Evolutionary conservation across 805 yeast species (phyloP).

Genomic region (Myxozyma vanderwaltii): DNA sequence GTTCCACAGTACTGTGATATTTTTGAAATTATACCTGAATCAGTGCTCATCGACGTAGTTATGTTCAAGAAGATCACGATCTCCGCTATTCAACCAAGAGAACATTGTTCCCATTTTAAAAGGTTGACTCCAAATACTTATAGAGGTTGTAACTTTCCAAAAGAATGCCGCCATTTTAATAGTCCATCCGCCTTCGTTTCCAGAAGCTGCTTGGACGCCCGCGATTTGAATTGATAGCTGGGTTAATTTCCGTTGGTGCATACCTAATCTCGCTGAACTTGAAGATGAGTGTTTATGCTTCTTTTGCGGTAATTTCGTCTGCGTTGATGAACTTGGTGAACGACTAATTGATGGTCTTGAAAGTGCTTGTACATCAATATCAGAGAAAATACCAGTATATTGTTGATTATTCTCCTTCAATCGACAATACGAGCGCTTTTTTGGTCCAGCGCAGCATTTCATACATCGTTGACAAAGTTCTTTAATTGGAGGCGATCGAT

Average conservation of each 20-base stretch:
- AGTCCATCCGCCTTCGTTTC: constrained; percentile 1
- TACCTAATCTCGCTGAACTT: neutral
- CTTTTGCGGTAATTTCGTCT: neutral
- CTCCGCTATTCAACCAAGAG: neutral
- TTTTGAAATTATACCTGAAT: no score
- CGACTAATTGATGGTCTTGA: neutral
- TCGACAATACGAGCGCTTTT: constrained; percentile 17
- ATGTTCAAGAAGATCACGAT: neutral
- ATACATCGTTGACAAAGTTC: constrained; percentile 23
- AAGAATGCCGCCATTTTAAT: constrained; percentile 7
- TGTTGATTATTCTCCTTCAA: constrained; percentile 10
- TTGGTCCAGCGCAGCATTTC: constrained; percentile 26
- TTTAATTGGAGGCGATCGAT: constrained; percentile 3
- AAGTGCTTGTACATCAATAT: neutral
- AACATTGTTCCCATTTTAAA: neutral
- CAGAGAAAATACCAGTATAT: neutral
- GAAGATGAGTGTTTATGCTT: neutral
- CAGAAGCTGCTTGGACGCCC: constrained; percentile 3
- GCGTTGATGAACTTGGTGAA: neutral
- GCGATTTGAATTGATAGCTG: constrained; percentile 14
- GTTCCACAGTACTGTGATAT: no score
- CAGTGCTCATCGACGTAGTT: neutral
- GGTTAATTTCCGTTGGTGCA: constrained; percentile 13
- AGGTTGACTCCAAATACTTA: constrained; percentile 9
- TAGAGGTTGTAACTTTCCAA: constrained; percentile 7